Percentiles rank a stretch among this genome's conserved stretches.
Conservation (phyloP, 1,284 basidiomycete species). For the Boletus hoseneyae region DNA sequence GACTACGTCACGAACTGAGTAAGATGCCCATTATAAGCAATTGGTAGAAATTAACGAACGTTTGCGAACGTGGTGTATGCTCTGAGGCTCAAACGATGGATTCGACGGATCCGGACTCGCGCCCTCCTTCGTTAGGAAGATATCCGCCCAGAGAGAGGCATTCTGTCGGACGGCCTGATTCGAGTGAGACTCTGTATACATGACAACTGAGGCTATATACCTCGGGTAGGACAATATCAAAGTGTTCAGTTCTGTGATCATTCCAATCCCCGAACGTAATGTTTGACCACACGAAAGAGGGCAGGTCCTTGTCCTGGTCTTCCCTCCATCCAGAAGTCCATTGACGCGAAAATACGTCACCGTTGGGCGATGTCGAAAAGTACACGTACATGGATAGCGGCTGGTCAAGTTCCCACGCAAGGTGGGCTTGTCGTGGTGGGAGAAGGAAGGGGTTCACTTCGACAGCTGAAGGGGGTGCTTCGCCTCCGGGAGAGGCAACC, state of each 20-base stretch:
- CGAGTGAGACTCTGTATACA: slow-evolving; percentile 4
- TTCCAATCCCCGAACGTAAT: slow-evolving; percentile 83
- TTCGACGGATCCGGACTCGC: slow-evolving; percentile 62
- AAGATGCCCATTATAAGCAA: background rate
- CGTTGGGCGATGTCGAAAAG: slow-evolving; percentile 62
- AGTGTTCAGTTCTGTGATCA: slow-evolving; percentile 61
- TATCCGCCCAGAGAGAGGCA: slow-evolving; percentile 81
- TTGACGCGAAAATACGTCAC: slow-evolving; percentile 55
- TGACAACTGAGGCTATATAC: slow-evolving; percentile 38
- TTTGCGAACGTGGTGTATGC: slow-evolving; percentile 79
- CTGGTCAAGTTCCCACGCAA: slow-evolving; percentile 58
- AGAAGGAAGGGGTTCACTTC: slow-evolving; percentile 41
- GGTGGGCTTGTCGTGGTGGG: slow-evolving; percentile 50
- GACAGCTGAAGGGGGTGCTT: slow-evolving; percentile 24
- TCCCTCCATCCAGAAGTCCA: slow-evolving; percentile 47
- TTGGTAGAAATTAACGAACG: slow-evolving; percentile 43
- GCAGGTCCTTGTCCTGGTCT: slow-evolving; percentile 50
- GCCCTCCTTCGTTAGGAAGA: slow-evolving; percentile 73
- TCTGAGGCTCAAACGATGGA: slow-evolving; percentile 47
- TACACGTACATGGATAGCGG: slow-evolving; percentile 72
- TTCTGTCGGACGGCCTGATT: slow-evolving; percentile 74
- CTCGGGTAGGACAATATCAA: slow-evolving; percentile 70
- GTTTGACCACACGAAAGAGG: slow-evolving; percentile 76
- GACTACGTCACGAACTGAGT: slow-evolving; percentile 43
- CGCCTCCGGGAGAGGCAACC: slow-evolving; percentile 19